phyloP scores from a whole-genome alignment of 495 filamentous ascomycete species.

The Lindgomyces ingoldianus region DNA sequence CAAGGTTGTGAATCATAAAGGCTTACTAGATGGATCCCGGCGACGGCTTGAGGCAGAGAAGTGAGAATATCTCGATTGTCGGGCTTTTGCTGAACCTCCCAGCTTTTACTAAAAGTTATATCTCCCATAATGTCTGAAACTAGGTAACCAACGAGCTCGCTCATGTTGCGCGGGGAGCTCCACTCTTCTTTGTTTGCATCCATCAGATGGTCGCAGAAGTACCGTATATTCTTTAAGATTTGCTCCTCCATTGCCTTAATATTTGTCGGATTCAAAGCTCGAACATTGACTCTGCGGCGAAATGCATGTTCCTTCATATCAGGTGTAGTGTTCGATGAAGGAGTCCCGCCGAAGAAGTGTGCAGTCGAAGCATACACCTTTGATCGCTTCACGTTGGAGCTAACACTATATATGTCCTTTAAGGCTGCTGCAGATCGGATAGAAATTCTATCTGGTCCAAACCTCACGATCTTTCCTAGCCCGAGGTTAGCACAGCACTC shows the following conservation, averaged over 20 bases:
- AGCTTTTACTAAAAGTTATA: slow-evolving; percentile 35
- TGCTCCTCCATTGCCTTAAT: slow-evolving; percentile 5
- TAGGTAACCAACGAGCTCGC: slow-evolving; percentile 30
- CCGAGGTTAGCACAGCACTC: too few species aligned
- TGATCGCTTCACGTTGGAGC: not conserved
- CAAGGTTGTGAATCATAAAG: slow-evolving; percentile 2
- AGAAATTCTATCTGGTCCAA: slow-evolving; percentile 7
- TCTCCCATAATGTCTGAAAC: slow-evolving; percentile 41
- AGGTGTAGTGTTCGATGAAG: too few species aligned
- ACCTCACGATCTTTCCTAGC: slow-evolving; percentile 7
- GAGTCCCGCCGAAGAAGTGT: too few species aligned
- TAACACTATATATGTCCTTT: not conserved
- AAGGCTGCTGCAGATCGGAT: not conserved
- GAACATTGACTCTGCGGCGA: not conserved
- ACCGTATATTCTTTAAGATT: slow-evolving; percentile 6
- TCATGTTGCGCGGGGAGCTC: slow-evolving; percentile 32
- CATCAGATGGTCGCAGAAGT: not conserved
- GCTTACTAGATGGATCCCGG: slow-evolving; percentile 33
- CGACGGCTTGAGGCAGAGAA: slow-evolving; percentile 50
- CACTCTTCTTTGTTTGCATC: not conserved
- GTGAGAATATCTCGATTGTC: slow-evolving; percentile 44
- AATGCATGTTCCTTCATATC: too few species aligned
- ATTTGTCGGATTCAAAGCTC: not conserved
- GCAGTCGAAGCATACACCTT: too few species aligned
- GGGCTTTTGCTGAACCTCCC: slow-evolving; percentile 26